Percentiles rank a stretch among this genome's conserved stretches.
Conservation (phyloP, 495 filamentous ascomycete species). For the Chaetomium fimeti region DNA sequence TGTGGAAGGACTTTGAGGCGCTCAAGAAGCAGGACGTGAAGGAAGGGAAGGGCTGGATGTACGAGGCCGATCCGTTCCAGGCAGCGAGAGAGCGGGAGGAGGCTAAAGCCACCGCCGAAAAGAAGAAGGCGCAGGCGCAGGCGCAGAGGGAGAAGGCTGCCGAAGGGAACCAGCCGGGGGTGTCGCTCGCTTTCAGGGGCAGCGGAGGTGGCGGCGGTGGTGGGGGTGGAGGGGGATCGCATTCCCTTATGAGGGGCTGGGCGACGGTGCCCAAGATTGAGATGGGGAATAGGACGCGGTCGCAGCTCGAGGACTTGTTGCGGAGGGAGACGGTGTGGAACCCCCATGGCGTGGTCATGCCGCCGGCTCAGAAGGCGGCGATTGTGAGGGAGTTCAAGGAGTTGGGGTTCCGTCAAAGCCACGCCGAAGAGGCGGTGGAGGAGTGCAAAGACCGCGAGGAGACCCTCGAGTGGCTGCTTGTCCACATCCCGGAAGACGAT, state of each 20-base stretch:
- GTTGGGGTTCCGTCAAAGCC: slow-evolving; percentile 80
- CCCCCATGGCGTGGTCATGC: slow-evolving; percentile 64
- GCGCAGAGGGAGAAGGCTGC: slow-evolving; percentile 60
- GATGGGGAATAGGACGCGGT: slow-evolving; percentile 75
- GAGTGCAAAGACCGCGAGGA: slow-evolving; percentile 93
- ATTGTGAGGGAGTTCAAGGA: slow-evolving; percentile 71
- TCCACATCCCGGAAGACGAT: slow-evolving; percentile 96
- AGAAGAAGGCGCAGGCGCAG: slow-evolving; percentile 63
- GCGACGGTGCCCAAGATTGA: slow-evolving; percentile 83
- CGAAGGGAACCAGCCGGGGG: slow-evolving; percentile 42
- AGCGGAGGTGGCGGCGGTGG: slow-evolving; percentile 22
- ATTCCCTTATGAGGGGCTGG: slow-evolving; percentile 68
- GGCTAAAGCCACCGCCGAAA: slow-evolving; percentile 65
- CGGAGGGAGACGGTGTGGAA: slow-evolving; percentile 83
- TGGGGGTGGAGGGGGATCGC: slow-evolving; percentile 22
- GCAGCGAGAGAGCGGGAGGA: slow-evolving; percentile 75
- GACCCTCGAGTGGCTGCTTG: slow-evolving; percentile 83
- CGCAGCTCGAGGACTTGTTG: slow-evolving; percentile 74
- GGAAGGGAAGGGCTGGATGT: slow-evolving; percentile 83
- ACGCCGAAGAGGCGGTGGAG: slow-evolving; percentile 81
- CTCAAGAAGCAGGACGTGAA: slow-evolving; percentile 74
- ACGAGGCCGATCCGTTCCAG: slow-evolving; percentile 90
- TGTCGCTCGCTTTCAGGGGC: slow-evolving; percentile 41
- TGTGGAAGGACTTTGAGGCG: slow-evolving; percentile 86
- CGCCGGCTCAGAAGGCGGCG: slow-evolving; percentile 51